phyloP scores from a whole-genome alignment of 169 alveolate genomes.

The Cryptosporidium andersoni region DNA sequence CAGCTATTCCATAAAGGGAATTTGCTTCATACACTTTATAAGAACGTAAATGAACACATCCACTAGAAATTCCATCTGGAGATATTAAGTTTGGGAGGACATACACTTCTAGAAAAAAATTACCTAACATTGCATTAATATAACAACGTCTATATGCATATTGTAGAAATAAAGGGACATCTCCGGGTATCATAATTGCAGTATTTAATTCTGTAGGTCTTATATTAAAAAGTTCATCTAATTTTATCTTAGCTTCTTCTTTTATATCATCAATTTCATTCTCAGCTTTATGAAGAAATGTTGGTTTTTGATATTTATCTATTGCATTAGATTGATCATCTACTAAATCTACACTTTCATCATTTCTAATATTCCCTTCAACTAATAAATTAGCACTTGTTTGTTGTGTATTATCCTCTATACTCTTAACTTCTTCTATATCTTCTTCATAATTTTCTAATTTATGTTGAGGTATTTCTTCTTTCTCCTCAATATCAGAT shows the following conservation, averaged over 20 bases:
- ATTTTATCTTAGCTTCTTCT: conserved; percentile 3
- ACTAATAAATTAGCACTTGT: not conserved
- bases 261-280: not conserved
- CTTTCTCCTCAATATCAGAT: conserved; percentile 45
- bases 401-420: not conserved
- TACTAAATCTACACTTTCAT: not conserved
- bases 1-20: conserved; percentile 50
- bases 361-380: not conserved
- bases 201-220: not conserved
- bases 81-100: conserved; percentile 37
- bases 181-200: conserved; percentile 24
- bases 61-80: no score
- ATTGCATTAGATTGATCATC: not conserved
- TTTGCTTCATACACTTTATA: conserved; percentile 20
- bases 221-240: conserved; percentile 20
- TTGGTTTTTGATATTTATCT: not conserved
- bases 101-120: conserved; percentile 28
- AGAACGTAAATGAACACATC: conserved; percentile 2
- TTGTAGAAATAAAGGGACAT: conserved; percentile 44
- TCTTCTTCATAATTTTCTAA: conserved; percentile 9
- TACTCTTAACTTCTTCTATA: not conserved
- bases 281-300: not conserved
- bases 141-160: conserved; percentile 40
- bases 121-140: conserved; percentile 2
- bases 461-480: conserved; percentile 4